These are phyloP conservation scores for Pichia sp. DNA, from an alignment of 1,139 yeast species.

Conservation along the genomic window DNA sequence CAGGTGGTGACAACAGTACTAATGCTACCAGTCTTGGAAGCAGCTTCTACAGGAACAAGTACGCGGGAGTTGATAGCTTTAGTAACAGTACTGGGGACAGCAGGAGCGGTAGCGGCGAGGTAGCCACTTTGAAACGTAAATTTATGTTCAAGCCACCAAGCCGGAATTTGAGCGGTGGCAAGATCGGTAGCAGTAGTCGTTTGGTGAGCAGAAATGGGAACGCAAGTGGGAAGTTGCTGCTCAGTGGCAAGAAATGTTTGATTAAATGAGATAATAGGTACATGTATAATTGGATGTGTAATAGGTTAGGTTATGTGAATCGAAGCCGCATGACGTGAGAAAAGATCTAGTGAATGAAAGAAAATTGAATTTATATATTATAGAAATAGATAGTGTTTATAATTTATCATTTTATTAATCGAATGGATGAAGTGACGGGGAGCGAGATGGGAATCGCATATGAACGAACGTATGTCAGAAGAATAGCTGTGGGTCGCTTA, in stretches of 20 bases:
- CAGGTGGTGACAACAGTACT: background rate
- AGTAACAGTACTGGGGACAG: background rate
- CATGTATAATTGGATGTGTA: too few relatives aligned
- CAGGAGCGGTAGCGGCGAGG: background rate
- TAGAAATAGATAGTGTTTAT: too few relatives aligned
- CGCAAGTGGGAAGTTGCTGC: too few relatives aligned
- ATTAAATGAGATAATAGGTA: too few relatives aligned
- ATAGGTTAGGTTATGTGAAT: too few relatives aligned
- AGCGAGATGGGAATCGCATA: background rate
- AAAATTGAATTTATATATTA: too few relatives aligned
- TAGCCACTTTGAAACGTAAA: background rate
- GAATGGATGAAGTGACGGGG: background rate
- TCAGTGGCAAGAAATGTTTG: too few relatives aligned
- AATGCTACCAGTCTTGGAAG: background rate
- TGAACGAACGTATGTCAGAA: too few relatives aligned
- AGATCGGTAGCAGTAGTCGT: background rate
- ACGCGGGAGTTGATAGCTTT: background rate
- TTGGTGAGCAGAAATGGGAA: slow-evolving; percentile 1
- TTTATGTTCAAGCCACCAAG: slow-evolving; percentile 5
- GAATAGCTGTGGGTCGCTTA: slow-evolving; percentile 19
- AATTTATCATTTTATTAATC: too few relatives aligned
- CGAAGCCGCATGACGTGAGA: too few relatives aligned
- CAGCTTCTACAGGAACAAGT: background rate
- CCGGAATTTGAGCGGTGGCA: slow-evolving; percentile 1
- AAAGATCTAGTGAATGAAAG: too few relatives aligned